Evolutionary conservation across 2,329 filamentous ascomycete genomes (phyloP), one percentile per base, ranked within the genome.

Genomic region (Cordyceps cateniannulata): DNA sequence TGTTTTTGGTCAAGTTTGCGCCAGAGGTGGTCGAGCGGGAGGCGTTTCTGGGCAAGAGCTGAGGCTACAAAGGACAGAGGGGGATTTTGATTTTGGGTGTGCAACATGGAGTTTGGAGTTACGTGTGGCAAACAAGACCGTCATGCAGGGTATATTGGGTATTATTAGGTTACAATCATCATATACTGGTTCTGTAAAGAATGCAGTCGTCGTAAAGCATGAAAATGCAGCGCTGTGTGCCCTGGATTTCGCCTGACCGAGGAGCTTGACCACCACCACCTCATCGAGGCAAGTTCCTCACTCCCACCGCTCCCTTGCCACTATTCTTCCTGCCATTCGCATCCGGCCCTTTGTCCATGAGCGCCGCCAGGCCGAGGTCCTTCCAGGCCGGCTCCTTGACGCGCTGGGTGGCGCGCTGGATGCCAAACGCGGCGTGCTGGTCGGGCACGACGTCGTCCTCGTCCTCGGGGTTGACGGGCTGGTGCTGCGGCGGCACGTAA

Each of bases 1-100:
- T 99, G 35, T 99, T 97, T 71, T 75, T 99, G 72, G 87, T 99
- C 70, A 92, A 93, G 75, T 99, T 99, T 72, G 87, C 90, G 65
- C 81, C 86, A n/a, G 90, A 91, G 73, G 93, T 98, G 47, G 79
- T 98, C 73, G 93, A 98, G 79, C 81, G 95, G 72, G 95, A 99
- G 80, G 87, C 87, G 63, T 89, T 91, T 68, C 73, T 96, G 67
- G 88, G 85, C 62, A 85, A 88, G 75, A 75, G 29, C 56, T 32
- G 52, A 14, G 27, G 48, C 9, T 3, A 14, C 12, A 20, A n/a
- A 3, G 55, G 29, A 50, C 22, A 22, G 3, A 40, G 59, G 16
- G 38, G 16, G 1, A 5, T 50, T 48, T 56, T 61, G 29, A 27
- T 47, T 56, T 44, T 35, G 32, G 51, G 47, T 32, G 55, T 32